phyloP scores from a whole-genome alignment of 1,284 basidiomycete genomes.

The Cutaneotrichosporon spelunceum region DNA sequence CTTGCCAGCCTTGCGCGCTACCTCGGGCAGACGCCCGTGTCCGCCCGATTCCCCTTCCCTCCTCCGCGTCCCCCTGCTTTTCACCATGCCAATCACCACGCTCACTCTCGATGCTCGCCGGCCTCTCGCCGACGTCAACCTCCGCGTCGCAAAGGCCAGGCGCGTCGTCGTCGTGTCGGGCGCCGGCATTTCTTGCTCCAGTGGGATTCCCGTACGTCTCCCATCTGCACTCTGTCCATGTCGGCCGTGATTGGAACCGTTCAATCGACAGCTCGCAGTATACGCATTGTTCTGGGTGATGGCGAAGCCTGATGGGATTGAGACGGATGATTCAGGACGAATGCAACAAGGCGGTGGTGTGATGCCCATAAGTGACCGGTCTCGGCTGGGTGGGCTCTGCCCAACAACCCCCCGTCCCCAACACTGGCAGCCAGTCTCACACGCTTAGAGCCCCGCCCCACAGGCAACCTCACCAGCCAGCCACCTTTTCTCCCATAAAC shows the following conservation, averaged over 20 bases:
- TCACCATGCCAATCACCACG: slow-evolving; percentile 33
- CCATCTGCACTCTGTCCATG: no score
- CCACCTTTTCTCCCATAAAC: not conserved
- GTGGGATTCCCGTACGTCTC: slow-evolving; percentile 77
- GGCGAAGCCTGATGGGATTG: no score
- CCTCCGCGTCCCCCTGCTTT: not conserved
- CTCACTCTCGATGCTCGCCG: slow-evolving; percentile 37
- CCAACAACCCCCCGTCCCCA: no score
- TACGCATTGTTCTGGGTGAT: not conserved
- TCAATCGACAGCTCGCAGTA: not conserved
- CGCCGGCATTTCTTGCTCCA: slow-evolving; percentile 88
- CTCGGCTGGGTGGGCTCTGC: no score
- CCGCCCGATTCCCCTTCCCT: not conserved
- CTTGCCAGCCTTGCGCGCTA: not conserved
- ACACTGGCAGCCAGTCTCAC: no score
- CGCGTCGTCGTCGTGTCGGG: slow-evolving; percentile 83
- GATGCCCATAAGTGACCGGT: no score
- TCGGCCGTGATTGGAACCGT: not conserved
- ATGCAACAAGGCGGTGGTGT: no score
- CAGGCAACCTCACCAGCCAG: no score
- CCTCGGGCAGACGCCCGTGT: not conserved
- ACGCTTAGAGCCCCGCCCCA: no score
- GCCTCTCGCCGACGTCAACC: slow-evolving; percentile 64
- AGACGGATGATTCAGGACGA: no score
- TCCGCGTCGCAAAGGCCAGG: slow-evolving; percentile 73